These are phyloP conservation scores for Pseudoneurospora amorphoporcata DNA, from an alignment of 495 filamentous ascomycete genomes.

Conservation along the genomic window DNA sequence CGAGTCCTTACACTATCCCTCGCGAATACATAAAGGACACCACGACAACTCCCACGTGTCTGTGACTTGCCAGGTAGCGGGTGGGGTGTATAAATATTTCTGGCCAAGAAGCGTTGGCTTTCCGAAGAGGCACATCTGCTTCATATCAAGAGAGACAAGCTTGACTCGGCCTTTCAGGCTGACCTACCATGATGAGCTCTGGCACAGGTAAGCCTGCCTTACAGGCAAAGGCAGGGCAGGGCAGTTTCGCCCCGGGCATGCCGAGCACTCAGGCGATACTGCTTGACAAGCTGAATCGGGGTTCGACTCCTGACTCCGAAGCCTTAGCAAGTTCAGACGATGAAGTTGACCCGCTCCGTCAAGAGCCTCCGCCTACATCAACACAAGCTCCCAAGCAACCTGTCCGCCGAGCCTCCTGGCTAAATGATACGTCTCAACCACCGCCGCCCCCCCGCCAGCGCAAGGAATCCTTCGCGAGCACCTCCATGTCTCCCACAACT, in stretches of 20 bases:
- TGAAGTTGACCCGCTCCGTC: slow-evolving; percentile 53
- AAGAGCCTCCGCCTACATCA: slow-evolving; percentile 32
- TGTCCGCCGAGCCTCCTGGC: slow-evolving; percentile 49
- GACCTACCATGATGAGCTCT: slow-evolving; percentile 34
- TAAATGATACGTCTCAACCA: slow-evolving; percentile 46
- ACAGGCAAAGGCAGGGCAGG: slow-evolving; percentile 31
- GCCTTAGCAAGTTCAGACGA: slow-evolving; percentile 89
- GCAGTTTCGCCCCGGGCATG: slow-evolving; percentile 23
- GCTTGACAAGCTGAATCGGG: slow-evolving; percentile 65
- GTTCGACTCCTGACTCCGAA: slow-evolving; percentile 86
- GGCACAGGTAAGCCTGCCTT: slow-evolving; percentile 29
- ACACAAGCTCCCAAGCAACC: slow-evolving; percentile 38
- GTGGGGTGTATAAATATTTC: neutral
- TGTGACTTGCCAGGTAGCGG: neutral
- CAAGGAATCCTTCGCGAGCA: slow-evolving; percentile 52
- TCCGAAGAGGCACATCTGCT: neutral
- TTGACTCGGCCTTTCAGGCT: neutral
- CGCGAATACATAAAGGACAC: neutral
- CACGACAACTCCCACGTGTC: neutral
- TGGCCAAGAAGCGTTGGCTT: neutral
- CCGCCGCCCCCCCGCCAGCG: slow-evolving; percentile 33
- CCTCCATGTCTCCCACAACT: slow-evolving; percentile 61
- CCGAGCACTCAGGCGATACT: slow-evolving; percentile 49
- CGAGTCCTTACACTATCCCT: neutral
- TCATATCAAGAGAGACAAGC: neutral